Evolutionary conservation across 1,284 basidiomycete species (phyloP).

Genomic region (Termitomyces sp.): DNA sequence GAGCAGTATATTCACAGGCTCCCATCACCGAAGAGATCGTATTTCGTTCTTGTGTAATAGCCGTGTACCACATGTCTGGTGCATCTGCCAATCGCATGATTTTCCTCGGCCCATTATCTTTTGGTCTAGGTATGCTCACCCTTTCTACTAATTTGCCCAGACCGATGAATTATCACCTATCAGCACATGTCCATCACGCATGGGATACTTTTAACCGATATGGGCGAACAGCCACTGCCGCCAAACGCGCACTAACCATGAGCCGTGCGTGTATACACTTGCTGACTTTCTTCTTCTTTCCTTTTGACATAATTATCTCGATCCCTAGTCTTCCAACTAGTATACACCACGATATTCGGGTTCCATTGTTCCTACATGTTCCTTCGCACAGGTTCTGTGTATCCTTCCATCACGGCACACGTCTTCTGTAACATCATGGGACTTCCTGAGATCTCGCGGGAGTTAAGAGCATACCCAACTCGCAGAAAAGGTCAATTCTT

Average conservation of each 20-base stretch:
- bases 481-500: slow-evolving; percentile 27
- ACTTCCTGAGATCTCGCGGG: slow-evolving; percentile 49
- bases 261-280: slow-evolving; percentile 46
- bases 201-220: slow-evolving; percentile 76
- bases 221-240: slow-evolving; percentile 60
- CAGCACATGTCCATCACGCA: slow-evolving; percentile 91
- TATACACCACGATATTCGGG: slow-evolving; percentile 90
- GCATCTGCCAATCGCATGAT: slow-evolving; percentile 57
- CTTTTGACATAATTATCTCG: neutral
- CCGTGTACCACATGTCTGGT: slow-evolving; percentile 68
- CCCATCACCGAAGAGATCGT: slow-evolving; percentile 92
- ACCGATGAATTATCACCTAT: neutral
- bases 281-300: neutral
- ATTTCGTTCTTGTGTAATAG: slow-evolving; percentile 82
- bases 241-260: slow-evolving; percentile 53
- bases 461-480: slow-evolving; percentile 27
- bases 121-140: slow-evolving; percentile 70
- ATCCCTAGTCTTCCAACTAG: slow-evolving; percentile 72
- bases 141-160: neutral
- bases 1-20: slow-evolving; percentile 44
- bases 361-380: slow-evolving; percentile 86
- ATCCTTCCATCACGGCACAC: slow-evolving; percentile 70
- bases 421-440: slow-evolving; percentile 95
- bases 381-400: slow-evolving; percentile 67
- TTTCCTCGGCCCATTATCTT: slow-evolving; percentile 80